Evolutionary conservation across 371 early-diverging fungal species (phyloP).

Genomic region (Apophysomyces ossiformis): DNA sequence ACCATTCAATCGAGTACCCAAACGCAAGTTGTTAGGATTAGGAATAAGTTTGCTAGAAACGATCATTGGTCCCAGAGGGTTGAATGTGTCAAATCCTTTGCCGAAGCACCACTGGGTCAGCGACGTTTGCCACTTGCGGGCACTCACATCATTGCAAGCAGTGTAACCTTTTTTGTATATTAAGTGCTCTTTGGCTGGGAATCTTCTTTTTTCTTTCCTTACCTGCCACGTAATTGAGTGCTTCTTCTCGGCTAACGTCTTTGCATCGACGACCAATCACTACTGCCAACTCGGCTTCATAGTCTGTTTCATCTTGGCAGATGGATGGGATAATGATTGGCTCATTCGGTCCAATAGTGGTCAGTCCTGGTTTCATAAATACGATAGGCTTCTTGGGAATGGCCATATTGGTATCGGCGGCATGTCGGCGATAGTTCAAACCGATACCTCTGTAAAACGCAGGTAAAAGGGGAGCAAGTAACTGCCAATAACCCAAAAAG

Average conservation of each 20-base stretch:
- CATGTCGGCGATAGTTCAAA: conserved; percentile 63
- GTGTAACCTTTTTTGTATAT: conserved; percentile 54
- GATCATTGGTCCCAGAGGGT: conserved; percentile 63
- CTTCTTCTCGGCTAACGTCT: conserved; percentile 51
- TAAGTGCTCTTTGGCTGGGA: background rate
- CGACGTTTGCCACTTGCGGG: conserved; percentile 62
- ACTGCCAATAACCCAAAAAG: conserved; percentile 14
- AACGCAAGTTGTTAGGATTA: conserved; percentile 50
- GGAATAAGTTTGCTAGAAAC: conserved; percentile 54
- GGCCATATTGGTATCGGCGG: conserved; percentile 50
- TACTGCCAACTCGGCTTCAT: conserved; percentile 66
- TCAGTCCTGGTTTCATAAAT: conserved; percentile 57
- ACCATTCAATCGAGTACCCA: conserved; percentile 53
- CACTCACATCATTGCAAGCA: conserved; percentile 60
- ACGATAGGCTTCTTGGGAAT: conserved; percentile 59
- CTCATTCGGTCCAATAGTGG: conserved; percentile 50
- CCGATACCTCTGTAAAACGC: conserved; percentile 59
- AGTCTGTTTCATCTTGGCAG: conserved; percentile 58
- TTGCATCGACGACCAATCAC: conserved; percentile 62
- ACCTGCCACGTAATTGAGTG: conserved; percentile 57
- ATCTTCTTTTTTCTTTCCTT: conserved; percentile 8
- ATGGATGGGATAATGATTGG: conserved; percentile 54
- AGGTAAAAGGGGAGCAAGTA: conserved; percentile 51
- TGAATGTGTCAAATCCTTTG: conserved; percentile 67
- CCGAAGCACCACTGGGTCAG: conserved; percentile 65